These are phyloP conservation scores for Candida nitratophila DNA, from an alignment of 805 yeast species.

Conservation along the genomic window DNA sequence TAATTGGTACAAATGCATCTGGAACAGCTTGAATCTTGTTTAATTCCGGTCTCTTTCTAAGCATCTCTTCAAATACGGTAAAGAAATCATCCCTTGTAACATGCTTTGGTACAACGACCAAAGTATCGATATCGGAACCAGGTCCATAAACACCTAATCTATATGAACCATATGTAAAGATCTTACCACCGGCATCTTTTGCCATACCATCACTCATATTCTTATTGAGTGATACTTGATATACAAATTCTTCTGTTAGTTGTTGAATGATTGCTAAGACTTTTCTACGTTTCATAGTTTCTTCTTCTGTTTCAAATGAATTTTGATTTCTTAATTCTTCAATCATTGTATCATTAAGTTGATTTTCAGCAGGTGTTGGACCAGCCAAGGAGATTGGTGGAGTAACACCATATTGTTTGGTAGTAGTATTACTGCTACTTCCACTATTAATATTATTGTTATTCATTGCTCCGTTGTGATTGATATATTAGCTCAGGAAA, in stretches of 20 bases:
- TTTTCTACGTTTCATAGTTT: conserved; percentile 72
- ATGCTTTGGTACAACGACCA: conserved; percentile 96
- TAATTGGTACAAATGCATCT: conserved; percentile 96
- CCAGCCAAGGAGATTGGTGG: conserved; percentile 81
- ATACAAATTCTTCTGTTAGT: conserved; percentile 76
- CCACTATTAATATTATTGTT: no score
- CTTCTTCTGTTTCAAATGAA: conserved; percentile 83
- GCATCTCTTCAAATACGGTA: conserved; percentile 62
- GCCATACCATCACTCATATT: conserved; percentile 99
- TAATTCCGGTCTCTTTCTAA: conserved; percentile 70
- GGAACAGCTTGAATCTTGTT: conserved; percentile 92
- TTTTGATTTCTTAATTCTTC: conserved; percentile 75
- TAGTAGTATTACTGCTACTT: no score
- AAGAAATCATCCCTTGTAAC: conserved; percentile 88
- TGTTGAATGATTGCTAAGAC: conserved; percentile 68
- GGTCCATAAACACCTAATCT: conserved; percentile 96
- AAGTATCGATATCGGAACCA: conserved; percentile 94
- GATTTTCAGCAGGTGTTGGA: conserved; percentile 75
- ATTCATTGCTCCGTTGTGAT: no score
- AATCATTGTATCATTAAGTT: conserved; percentile 67
- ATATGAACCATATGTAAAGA: conserved; percentile 94
- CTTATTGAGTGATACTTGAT: conserved; percentile 66
- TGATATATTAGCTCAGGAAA: no score
- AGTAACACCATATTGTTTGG: conserved; percentile 52
- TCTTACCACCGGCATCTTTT: conserved; percentile 92